Evolutionary conservation across 2,329 filamentous ascomycete species (phyloP).

Genomic region (Lachnum nothofagi): DNA sequence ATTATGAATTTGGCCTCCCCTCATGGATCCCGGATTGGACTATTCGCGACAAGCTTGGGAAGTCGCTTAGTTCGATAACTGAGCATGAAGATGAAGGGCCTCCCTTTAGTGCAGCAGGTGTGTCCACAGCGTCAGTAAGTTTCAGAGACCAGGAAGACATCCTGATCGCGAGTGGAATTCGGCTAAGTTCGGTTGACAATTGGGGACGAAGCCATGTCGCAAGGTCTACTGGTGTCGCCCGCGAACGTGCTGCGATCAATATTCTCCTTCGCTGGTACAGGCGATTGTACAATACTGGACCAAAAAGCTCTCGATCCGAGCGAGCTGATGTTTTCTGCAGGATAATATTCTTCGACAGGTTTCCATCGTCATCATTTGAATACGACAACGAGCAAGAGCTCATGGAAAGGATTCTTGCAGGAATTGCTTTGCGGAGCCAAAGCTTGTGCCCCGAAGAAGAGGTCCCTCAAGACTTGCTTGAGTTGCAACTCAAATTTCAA

Average conservation of each 20-base stretch:
- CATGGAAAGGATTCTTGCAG: not conserved
- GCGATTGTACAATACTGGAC: not conserved
- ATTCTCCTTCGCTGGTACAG: not conserved
- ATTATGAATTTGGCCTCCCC: not conserved
- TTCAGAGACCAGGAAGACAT: not conserved
- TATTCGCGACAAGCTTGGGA: not conserved
- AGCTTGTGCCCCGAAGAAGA: not conserved
- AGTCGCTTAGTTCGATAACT: not conserved
- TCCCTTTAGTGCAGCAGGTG: not conserved
- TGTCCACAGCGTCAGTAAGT: not conserved
- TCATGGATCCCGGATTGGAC: constrained; percentile 2
- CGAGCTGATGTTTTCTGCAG: not conserved
- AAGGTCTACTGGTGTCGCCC: not conserved
- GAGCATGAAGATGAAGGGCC: too few species aligned
- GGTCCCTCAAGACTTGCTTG: too few species aligned
- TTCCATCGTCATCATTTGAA: not conserved
- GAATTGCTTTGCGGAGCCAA: not conserved
- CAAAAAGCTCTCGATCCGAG: not conserved
- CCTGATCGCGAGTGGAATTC: not conserved
- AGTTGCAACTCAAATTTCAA: not conserved
- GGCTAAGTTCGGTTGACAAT: not conserved
- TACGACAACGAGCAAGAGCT: not conserved
- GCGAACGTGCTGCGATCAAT: not conserved
- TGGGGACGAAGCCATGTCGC: not conserved
- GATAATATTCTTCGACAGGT: not conserved